These are phyloP conservation scores for Brasenia schreberi DNA, from an alignment of 164 flowering plant species.

Conservation along the genomic window DNA sequence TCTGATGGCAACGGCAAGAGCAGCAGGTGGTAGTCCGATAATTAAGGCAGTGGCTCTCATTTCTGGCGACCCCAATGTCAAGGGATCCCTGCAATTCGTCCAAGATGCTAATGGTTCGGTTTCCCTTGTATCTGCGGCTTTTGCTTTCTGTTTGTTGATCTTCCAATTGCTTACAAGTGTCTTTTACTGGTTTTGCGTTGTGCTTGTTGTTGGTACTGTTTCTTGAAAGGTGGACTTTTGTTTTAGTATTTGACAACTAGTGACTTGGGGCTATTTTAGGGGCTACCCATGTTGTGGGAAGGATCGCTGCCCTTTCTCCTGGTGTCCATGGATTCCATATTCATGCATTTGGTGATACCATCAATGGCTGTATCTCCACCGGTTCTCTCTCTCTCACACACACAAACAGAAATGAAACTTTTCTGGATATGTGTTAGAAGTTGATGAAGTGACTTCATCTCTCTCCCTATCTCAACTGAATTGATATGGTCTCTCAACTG, in stretches of 20 bases:
- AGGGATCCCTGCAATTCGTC: constrained; percentile 56
- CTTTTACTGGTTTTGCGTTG: too few relatives aligned
- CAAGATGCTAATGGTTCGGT: constrained; percentile 35
- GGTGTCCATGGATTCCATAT: constrained; percentile 90
- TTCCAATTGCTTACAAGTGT: too few relatives aligned
- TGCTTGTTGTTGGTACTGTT: too few relatives aligned
- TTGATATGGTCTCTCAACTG: not conserved
- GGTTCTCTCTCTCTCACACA: constrained; percentile 20
- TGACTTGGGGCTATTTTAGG: constrained; percentile 26
- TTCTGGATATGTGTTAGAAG: too few relatives aligned
- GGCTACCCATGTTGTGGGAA: constrained; percentile 52
- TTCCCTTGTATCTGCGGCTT: not conserved
- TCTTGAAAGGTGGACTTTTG: not conserved
- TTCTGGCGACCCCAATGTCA: constrained; percentile 37
- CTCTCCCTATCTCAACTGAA: not conserved
- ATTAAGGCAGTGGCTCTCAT: constrained; percentile 65
- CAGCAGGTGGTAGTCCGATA: constrained; percentile 1
- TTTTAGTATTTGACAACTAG: not conserved
- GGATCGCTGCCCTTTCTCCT: constrained; percentile 55
- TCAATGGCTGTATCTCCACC: constrained; percentile 90
- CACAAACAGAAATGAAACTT: too few relatives aligned
- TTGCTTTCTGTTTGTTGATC: not conserved
- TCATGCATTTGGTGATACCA: constrained; percentile 87
- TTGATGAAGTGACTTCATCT: too few relatives aligned
- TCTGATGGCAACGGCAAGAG: not conserved